Base-by-base conservation (phyloP, 2,329 filamentous ascomycete genomes). In the Leptographium wingfieldii region DNA sequence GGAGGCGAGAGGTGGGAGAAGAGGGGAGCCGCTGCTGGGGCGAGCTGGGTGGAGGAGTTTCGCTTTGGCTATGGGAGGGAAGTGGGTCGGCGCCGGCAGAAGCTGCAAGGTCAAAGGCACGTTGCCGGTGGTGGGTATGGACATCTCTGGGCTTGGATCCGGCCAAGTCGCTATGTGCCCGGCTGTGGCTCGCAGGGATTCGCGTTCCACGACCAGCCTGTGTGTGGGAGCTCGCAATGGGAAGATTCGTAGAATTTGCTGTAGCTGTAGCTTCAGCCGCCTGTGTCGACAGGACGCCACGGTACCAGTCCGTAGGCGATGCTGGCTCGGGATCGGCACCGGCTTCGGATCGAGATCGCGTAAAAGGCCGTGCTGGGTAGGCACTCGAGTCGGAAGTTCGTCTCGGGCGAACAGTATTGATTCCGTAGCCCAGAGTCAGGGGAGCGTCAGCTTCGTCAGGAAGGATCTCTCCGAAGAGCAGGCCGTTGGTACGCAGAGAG, bases 401-500 rank as follows among this genome's bases (percentile, higher is more conserved):
- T 63, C 86, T 77, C 62, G 77, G 75, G 57, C 79, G 74, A 56
- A 74, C 67, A 40, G 72, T 70, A 14, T 11, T 27, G 64, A 87
- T 87, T 57, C 85, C 85, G 72, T 83, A 84, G 5, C 82, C 84
- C 57, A 77, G 74, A 56, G 78, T 73, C 25, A 76, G 71, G 31
- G 76, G 68, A 11, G 1, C 7, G 65, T 81, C 76, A 66, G 76
- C 77, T 65, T 82, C 77, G 46, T 82, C 76, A n/a, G 82, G 79
- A 33, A 84, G 73, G 65, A 92, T 80, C 71, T 92, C 89, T 46
- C 88, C 88, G 73, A 92, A 92, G 25, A 92, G 73, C 43, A 88
- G 80, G 63, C 79, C 79, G 59, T 63, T 56, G 61, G 71, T 70
- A 67, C 69, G 57, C 65, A 65, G 57, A 66, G 66, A 62, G 70